Percentiles rank a stretch among this genome's conserved stretches.
Conservation (phyloP, 148 eudicot species). For the Bassia scoparia region DNA sequence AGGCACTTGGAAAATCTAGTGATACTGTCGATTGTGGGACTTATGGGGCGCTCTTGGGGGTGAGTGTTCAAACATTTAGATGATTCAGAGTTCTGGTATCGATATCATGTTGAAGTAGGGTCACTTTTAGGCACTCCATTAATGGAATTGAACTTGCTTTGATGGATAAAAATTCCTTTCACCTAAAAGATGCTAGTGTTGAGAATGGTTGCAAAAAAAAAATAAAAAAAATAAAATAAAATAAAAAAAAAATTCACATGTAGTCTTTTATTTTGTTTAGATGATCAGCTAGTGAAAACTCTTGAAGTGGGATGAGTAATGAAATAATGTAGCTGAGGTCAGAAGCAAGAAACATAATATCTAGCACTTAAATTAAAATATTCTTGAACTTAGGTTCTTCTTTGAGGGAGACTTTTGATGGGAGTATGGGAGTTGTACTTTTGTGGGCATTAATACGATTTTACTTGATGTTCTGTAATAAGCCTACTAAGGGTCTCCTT, state of each 20-base stretch:
- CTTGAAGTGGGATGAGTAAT: background rate
- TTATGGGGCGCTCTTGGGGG: background rate
- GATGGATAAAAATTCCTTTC: background rate
- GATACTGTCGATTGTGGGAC: background rate
- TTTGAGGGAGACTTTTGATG: background rate
- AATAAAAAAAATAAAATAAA: too few relatives aligned
- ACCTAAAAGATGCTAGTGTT: background rate
- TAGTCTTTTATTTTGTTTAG: background rate
- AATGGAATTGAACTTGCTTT: background rate
- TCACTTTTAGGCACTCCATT: background rate
- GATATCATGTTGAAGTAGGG: background rate
- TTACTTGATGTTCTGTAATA: background rate
- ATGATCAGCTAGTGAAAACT: background rate
- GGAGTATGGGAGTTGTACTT: background rate
- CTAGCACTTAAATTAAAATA: background rate
- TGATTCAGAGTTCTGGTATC: background rate
- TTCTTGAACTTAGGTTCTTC: background rate
- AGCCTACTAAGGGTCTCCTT: background rate
- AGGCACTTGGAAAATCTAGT: background rate
- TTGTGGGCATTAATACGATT: background rate
- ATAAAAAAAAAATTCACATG: too few relatives aligned
- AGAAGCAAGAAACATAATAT: background rate
- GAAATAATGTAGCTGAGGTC: background rate
- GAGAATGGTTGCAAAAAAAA: too few relatives aligned
- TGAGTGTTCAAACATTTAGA: background rate